Evolutionary conservation across 2,329 filamentous ascomycete genomes (phyloP), one percentile per base, ranked within the genome.

Genomic region (Curvularia lunata): DNA sequence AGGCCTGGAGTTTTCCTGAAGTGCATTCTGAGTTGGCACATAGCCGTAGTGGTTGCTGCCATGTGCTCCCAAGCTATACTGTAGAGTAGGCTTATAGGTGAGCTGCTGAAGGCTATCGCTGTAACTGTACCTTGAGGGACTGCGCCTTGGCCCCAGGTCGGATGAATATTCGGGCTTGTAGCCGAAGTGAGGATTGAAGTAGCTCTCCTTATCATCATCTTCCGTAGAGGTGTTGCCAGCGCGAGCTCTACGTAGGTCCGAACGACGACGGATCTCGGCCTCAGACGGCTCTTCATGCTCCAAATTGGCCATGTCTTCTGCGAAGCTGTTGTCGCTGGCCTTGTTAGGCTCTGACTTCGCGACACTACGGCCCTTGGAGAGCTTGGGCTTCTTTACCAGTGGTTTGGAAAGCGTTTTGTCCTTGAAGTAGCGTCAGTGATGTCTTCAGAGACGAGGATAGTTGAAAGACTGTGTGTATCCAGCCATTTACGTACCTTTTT

Each of bases 311-410:
- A 25, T 28, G 19, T 66, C 58, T 10, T 54, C 56, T 13, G 54
- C 45, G 1, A 25, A 13, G 4, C 52, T 16, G 0, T 67, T 60
- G 1, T 67, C 66, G 4, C 64, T 64, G 3, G 52, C 32, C 8
- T 64, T 63, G 0, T 1, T 30, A 8, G 28, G 7, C 10, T 30
- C 28, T 25, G 56, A 51, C 4, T 37, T 40, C 5, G 49, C 54
- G 0, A 38, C 48, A 4, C 46, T 19, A 1, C 52, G 51, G 4
- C 55, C 28, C 18, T 46, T 57, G 7, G 37, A 43, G 4, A 55
- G 40, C 41, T 58, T 65, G 30, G 53, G 57, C 37, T 58, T 63
- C 57, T 67, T 67, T 12, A 50, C 30, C 5, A 54, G 56, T 1
- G 62, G 57, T 21, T 58, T 52, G 18, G 41, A 37, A 4, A 40